Evolutionary conservation across 768 basidiomycete genomes (phyloP), one percentile per base, ranked within the genome.

Genomic region (Trametes elegans): DNA sequence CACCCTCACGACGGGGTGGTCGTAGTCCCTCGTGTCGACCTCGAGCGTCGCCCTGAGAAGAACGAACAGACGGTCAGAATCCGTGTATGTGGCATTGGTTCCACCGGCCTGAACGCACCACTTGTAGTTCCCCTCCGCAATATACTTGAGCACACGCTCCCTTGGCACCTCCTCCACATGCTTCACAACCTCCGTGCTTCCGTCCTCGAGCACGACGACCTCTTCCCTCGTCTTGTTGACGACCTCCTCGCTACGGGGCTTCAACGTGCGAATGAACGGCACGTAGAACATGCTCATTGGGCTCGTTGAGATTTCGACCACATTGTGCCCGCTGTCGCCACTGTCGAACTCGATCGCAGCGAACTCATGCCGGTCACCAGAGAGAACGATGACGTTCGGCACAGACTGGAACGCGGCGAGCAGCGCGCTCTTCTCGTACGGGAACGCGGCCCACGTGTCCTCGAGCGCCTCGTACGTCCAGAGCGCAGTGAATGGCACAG

Each of bases 351-450:
- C 81, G 60, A 89, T 77, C 5, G 80, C 81, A 1, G 88, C 88
- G 62, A 90, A 90, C 70, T 90, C 88, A 66, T 91, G 89, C 19
- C 88, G 76, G 65, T 90, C 89, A 7, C 88, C 88, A 2, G 82
- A 84, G 40, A 90, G 70, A 46, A 90, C 65, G 63, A 86, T 70
- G 41, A 88, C 80, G 62, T 90, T 90, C 0, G 87, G 85, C 10
- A 90, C 82, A 21, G 80, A 75, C 55, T 84, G 79, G 36, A 92
- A 71, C 0, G 79, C 73, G 21, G 75, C 68, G 26, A 91, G 73
- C 11, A 92, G 68, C 0, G 75, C 68, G 13, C 76, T 73, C 61
- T 86, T 83, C 69, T 90, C 88, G 13, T 66, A 64, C 4, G 76
- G 69, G 68, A 79, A 90, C 0, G 71, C 85, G 0, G 83, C 83